Conservation (phyloP, 768 basidiomycete species). For the Amanita rimosa region DNA sequence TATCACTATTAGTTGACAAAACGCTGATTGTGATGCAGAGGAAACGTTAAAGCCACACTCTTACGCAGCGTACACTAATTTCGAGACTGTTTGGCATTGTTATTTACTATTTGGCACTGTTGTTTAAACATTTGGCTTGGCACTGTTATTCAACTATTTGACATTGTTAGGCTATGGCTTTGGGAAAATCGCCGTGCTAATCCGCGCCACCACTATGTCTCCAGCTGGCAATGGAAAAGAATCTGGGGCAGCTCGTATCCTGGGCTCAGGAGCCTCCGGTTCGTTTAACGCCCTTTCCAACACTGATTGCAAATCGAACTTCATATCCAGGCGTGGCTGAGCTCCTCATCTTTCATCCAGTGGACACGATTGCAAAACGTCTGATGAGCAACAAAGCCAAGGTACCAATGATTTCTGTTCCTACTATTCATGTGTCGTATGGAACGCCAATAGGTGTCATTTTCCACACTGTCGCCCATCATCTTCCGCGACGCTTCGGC, state of each 20-base stretch:
- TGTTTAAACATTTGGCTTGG: no score
- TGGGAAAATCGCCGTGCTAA: neutral
- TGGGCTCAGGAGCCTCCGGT: constrained; percentile 93
- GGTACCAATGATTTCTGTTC: constrained; percentile 24
- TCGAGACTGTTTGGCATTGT: no score
- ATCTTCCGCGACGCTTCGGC: constrained; percentile 81
- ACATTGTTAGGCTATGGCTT: neutral
- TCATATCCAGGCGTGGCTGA: constrained; percentile 72
- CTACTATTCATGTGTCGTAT: neutral
- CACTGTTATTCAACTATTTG: constrained; percentile 6
- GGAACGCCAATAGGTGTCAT: constrained; percentile 39
- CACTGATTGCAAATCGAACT: constrained; percentile 1
- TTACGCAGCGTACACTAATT: neutral
- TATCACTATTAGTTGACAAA: constrained; percentile 10
- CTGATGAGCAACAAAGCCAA: constrained; percentile 96
- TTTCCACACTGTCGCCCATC: constrained; percentile 55
- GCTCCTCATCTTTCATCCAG: constrained; percentile 89
- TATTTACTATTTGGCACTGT: constrained; percentile 5
- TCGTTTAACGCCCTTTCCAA: constrained; percentile 12
- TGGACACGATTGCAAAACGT: constrained; percentile 97
- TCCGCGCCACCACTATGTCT: constrained; percentile 20
- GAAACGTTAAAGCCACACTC: constrained; percentile 2
- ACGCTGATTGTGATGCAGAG: neutral
- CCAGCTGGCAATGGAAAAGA: constrained; percentile 58
- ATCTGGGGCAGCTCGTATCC: constrained; percentile 79